A percentile compares a stretch with the other conserved stretches of the same genome.
Evolutionary conservation across 768 basidiomycete genomes (phyloP).

Genomic region (Coprinopsis strossmayeri): DNA sequence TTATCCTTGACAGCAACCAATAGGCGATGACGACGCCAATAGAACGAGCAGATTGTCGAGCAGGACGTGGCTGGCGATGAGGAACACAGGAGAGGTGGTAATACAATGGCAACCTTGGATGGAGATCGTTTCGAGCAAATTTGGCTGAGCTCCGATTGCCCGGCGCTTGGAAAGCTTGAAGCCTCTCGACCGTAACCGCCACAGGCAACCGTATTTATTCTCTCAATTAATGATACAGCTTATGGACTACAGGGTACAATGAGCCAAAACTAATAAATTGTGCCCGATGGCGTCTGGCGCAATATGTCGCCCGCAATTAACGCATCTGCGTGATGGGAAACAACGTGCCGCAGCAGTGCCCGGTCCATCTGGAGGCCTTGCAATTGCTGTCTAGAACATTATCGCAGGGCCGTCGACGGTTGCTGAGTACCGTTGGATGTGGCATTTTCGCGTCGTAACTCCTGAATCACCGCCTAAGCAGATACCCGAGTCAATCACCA

Average conservation of each 20-base stretch:
- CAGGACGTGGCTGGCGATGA: not conserved
- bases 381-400: no score
- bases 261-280: no score
- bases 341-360: no score
- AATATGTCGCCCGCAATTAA: no score
- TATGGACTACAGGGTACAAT: no score
- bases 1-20: not conserved
- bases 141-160: constrained; percentile 21
- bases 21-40: constrained; percentile 5
- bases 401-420: no score
- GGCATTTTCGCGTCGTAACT: constrained; percentile 67
- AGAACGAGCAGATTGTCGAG: not conserved
- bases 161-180: constrained; percentile 5
- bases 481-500: constrained; percentile 9
- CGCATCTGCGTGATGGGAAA: no score
- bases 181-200: not conserved
- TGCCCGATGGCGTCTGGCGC: no score
- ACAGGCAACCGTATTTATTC: not conserved
- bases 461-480: constrained; percentile 73
- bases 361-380: no score
- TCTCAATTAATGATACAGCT: no score
- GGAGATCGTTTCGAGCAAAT: constrained; percentile 11
- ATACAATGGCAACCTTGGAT: not conserved
- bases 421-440: constrained; percentile 16
- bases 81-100: not conserved